Conservation (phyloP, 2,329 filamentous ascomycete genomes). For the Xylaria digitata region DNA sequence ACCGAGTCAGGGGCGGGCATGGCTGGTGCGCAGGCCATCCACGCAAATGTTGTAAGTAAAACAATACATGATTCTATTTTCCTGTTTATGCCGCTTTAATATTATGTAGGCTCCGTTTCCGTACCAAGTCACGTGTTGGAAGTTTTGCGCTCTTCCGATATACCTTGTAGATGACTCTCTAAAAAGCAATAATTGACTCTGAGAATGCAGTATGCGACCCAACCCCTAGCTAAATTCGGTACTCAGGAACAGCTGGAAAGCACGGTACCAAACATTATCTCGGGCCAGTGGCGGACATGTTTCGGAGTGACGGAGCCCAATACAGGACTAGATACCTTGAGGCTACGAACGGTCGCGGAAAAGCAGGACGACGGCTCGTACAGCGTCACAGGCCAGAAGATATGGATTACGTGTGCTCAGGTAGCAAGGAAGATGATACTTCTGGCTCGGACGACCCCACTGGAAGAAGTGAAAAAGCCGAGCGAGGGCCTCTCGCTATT, state of each 20-base stretch:
- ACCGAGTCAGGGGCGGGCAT: constrained; percentile 83
- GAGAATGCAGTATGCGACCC: constrained; percentile 70
- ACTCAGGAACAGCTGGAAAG: constrained; percentile 70
- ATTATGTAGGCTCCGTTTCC: neutral
- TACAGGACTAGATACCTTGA: constrained; percentile 80
- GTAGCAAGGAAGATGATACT: constrained; percentile 86
- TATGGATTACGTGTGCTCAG: constrained; percentile 89
- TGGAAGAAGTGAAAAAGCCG: constrained; percentile 74
- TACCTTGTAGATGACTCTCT: neutral
- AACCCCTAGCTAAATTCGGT: constrained; percentile 79
- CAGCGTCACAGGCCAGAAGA: constrained; percentile 80
- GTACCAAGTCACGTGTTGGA: neutral
- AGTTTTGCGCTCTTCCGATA: neutral
- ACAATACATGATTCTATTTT: too few species aligned
- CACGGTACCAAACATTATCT: constrained; percentile 77
- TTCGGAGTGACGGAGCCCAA: constrained; percentile 90
- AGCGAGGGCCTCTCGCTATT: constrained; percentile 84
- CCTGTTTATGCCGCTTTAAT: neutral
- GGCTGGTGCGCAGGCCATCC: constrained; percentile 72
- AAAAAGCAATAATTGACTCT: neutral
- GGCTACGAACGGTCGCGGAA: constrained; percentile 72
- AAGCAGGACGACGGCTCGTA: constrained; percentile 68
- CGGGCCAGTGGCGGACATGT: constrained; percentile 76
- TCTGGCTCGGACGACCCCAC: constrained; percentile 77
- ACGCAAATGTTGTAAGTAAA: constrained; percentile 65